Percentiles rank a stretch among this genome's conserved stretches.
Evolutionary conservation across 1,284 basidiomycete genomes (phyloP).

Genomic region (Sanghuangporus sanghuang): DNA sequence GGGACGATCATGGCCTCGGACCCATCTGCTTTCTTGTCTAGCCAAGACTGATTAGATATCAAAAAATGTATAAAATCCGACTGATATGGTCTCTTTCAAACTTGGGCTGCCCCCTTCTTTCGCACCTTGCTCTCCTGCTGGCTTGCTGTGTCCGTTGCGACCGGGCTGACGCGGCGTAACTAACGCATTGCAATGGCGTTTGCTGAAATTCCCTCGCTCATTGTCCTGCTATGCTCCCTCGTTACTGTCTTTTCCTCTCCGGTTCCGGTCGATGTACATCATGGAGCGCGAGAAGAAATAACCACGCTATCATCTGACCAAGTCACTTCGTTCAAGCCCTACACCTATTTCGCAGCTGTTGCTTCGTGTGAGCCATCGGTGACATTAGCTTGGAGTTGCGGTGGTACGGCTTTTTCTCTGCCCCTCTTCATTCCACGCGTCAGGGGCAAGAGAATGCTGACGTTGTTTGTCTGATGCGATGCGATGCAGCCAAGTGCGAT

Average conservation of each 20-base stretch:
- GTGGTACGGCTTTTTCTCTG: constrained; percentile 31
- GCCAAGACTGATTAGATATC: neutral
- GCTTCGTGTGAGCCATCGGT: constrained; percentile 44
- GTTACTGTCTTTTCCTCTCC: neutral
- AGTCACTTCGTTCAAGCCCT: constrained; percentile 46
- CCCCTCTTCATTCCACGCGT: neutral
- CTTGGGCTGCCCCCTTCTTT: neutral
- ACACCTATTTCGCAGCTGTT: constrained; percentile 48
- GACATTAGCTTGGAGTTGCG: constrained; percentile 54
- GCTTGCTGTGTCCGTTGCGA: neutral
- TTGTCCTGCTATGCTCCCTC: neutral
- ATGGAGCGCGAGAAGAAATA: constrained; percentile 23
- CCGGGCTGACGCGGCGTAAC: neutral
- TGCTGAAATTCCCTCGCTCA: neutral
- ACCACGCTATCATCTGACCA: constrained; percentile 36
- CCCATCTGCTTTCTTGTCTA: neutral
- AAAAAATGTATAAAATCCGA: neutral
- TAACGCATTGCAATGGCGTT: neutral
- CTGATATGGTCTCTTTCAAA: neutral
- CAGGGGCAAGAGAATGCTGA: neutral
- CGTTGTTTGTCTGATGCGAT: neutral
- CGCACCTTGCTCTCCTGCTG: neutral
- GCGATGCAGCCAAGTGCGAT: constrained; percentile 40
- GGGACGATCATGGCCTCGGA: neutral
- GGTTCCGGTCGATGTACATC: neutral